Base-by-base conservation (phyloP, 2,329 filamentous ascomycete species). In the Beauveria asiatica region DNA sequence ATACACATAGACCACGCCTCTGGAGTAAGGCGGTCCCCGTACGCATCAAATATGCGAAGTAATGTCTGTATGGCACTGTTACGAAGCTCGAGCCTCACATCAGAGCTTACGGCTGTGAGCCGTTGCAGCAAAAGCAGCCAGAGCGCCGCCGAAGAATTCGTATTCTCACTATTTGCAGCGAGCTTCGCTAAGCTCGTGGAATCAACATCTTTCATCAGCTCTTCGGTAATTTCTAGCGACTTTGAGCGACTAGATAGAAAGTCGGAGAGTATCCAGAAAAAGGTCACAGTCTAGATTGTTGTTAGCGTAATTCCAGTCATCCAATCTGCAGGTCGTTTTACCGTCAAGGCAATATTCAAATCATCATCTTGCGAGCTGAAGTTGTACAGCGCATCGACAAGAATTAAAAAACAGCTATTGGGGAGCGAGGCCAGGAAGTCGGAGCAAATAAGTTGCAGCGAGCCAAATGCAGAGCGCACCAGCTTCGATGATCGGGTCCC, bases 231-330 rank as follows among this genome's bases (percentile, higher is more conserved):
- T 1, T 80, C 78, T 49, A 87, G 80, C 0, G 80, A 77, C 61
- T 78, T 78, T 58, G 80, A 83, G 65, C 82, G 83, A 3, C 79
- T 75, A 1, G 84, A 86, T 5, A 97, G 78, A 64, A 92, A 94
- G 71, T 97, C 92, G 0, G 93, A 96, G 8, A 97, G 83, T 58
- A 93, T 92, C 91, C 92, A 97, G 72, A 96, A 96, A 69, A 96
- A 94, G 0, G 93, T 96, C 9, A 96, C 90, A 1, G 92, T 94
- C 84, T 90, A 55, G 3, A 23, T 52, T 39, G 30, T 42, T 5
- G 17, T 68, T 57, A 65, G 65, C 27, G 57, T 4, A 62, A 55
- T 58, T 23, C 3, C 17, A 53, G 13, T 67, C 57, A 2, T 9
- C 41, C 52, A 41, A 30, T 21, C 9, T 3, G 45, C 7, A 17